These are phyloP conservation scores for Pleurotus tuber-regium DNA, from an alignment of 768 basidiomycete species.

Conservation along the genomic window DNA sequence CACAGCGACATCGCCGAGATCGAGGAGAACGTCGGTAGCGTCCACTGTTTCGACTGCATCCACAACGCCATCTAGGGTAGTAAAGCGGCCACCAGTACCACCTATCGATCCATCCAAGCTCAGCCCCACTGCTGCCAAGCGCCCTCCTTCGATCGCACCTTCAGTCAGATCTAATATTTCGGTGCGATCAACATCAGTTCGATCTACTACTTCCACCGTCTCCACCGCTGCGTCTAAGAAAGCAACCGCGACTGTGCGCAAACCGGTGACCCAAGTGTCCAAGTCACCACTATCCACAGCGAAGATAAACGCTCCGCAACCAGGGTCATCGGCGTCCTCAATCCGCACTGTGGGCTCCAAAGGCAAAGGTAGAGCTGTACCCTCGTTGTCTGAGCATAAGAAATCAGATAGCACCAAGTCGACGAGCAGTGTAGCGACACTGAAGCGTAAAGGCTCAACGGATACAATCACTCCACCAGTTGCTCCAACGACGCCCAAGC, in stretches of 20 bases:
- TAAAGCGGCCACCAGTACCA: constrained; percentile 30
- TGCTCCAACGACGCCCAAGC: constrained; percentile 15
- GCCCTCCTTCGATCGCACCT: constrained; percentile 18
- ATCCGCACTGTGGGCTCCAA: constrained; percentile 7
- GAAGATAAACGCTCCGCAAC: background rate
- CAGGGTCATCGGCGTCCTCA: constrained; percentile 15
- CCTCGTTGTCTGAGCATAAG: constrained; percentile 32
- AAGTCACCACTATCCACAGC: constrained; percentile 13
- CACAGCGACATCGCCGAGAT: constrained; percentile 15
- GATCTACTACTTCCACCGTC: constrained; percentile 27
- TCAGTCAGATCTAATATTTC: constrained; percentile 12
- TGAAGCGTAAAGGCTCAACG: constrained; percentile 38
- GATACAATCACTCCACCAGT: constrained; percentile 39
- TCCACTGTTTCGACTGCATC: constrained; percentile 13
- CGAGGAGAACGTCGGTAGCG: constrained; percentile 16
- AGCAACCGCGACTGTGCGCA: constrained; percentile 15
- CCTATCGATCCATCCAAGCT: constrained; percentile 28
- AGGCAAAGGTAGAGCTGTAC: constrained; percentile 18
- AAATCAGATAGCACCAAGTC: constrained; percentile 45
- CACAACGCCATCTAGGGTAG: background rate
- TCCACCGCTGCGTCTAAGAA: constrained; percentile 25
- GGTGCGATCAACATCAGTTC: constrained; percentile 14
- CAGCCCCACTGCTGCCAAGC: constrained; percentile 23
- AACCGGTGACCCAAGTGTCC: constrained; percentile 18
- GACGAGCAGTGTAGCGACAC: constrained; percentile 39